A percentile compares a stretch with the other conserved stretches of the same genome.
Conservation (phyloP, 179 eudicot species). For the Patellifolia procumbens region DNA sequence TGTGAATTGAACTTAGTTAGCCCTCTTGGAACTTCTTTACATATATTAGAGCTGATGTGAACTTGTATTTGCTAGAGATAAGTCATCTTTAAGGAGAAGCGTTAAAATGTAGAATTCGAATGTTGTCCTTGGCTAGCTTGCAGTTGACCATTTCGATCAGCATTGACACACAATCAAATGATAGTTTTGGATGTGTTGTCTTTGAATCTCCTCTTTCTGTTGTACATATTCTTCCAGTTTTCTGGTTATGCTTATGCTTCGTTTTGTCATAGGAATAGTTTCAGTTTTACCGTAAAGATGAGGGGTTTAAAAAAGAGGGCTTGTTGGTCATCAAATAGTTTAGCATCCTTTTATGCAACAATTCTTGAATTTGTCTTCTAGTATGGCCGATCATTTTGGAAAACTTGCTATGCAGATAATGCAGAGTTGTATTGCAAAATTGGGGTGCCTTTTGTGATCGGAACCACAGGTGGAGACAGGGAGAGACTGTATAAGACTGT, state of each 20-base stretch:
- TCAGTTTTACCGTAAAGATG: neutral
- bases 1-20: too few relatives aligned
- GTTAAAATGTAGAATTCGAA: neutral
- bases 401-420: constrained; percentile 38
- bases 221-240: neutral
- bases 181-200: neutral
- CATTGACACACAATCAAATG: neutral
- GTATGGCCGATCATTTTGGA: constrained; percentile 4
- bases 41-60: too few relatives aligned
- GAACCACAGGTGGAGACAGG: constrained; percentile 97
- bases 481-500: constrained; percentile 74
- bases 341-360: neutral
- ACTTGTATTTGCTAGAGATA: neutral
- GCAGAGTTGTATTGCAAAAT: constrained; percentile 83
- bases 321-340: neutral
- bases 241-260: too few relatives aligned
- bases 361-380: neutral
- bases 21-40: too few relatives aligned
- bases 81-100: too few relatives aligned
- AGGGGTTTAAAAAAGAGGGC: neutral
- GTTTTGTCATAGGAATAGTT: neutral
- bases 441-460: constrained; percentile 98
- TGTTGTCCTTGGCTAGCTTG: neutral
- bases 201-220: neutral
- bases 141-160: neutral